A percentile compares a stretch with the other conserved stretches of the same genome.
These are phyloP conservation scores for Suhomyces sp. DNA, from an alignment of 805 yeast species.

Conservation along the genomic window DNA sequence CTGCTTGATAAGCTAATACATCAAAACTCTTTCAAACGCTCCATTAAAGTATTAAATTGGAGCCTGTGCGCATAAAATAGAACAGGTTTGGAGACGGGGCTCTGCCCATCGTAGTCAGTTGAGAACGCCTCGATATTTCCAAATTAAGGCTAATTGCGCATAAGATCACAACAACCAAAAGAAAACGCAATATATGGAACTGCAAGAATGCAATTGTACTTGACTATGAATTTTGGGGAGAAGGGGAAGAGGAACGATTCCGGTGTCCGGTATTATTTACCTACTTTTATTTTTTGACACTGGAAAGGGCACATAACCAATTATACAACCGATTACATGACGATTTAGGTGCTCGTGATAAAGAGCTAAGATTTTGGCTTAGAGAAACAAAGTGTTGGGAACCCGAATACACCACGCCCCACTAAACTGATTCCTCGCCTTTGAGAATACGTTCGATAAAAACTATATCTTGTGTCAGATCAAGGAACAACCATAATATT, in stretches of 20 bases:
- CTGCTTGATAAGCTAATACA: not conserved
- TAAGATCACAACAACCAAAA: not conserved
- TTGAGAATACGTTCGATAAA: not conserved
- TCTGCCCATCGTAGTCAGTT: not conserved
- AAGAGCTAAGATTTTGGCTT: not conserved
- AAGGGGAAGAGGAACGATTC: not conserved
- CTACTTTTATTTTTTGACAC: not conserved
- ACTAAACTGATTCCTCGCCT: not conserved
- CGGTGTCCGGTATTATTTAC: not conserved
- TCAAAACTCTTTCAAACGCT: not conserved
- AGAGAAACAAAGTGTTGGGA: not conserved
- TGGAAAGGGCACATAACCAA: not conserved
- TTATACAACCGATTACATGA: not conserved
- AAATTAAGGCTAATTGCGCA: not conserved
- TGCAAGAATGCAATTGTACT: not conserved
- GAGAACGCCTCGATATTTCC: not conserved
- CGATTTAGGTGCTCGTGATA: not conserved
- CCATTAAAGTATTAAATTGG: not conserved
- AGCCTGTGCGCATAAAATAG: not conserved
- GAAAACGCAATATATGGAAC: not conserved
- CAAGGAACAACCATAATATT: not conserved
- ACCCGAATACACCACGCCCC: not conserved
- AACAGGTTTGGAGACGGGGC: not conserved
- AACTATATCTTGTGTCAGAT: not conserved
- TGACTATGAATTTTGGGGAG: not conserved